Evolutionary conservation across 2,329 filamentous ascomycete species (phyloP).

Genomic region (Fusarium sp.): DNA sequence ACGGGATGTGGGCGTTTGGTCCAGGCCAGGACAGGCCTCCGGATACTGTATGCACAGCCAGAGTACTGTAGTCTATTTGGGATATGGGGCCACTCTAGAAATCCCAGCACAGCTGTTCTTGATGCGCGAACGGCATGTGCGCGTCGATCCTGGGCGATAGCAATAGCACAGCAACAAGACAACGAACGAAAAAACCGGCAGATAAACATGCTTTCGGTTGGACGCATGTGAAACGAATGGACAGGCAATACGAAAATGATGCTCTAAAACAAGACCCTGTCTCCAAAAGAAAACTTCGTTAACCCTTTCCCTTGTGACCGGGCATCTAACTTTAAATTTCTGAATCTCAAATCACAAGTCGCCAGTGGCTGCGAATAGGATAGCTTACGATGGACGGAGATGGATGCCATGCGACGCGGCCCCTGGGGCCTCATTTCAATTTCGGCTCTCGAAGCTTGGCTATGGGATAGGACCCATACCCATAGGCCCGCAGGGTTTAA

Average conservation of each 20-base stretch:
- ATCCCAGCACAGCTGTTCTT: slow-evolving; percentile 17
- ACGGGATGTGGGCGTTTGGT: not conserved
- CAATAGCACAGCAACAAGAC: slow-evolving; percentile 23
- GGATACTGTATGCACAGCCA: not conserved
- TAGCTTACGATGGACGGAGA: not conserved
- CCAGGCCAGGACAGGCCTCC: slow-evolving; percentile 13
- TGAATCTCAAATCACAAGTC: slow-evolving; percentile 20
- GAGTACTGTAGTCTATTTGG: slow-evolving; percentile 1
- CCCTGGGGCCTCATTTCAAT: slow-evolving; percentile 32
- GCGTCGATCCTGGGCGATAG: slow-evolving; percentile 26
- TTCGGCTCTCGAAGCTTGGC: slow-evolving; percentile 46
- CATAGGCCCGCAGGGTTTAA: not conserved
- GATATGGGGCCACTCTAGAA: slow-evolving; percentile 23
- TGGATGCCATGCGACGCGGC: too few species aligned
- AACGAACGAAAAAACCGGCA: slow-evolving; percentile 29
- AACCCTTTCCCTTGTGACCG: slow-evolving; percentile 9
- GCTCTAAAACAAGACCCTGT: slow-evolving; percentile 30
- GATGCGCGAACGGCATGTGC: slow-evolving; percentile 4
- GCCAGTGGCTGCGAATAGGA: slow-evolving; percentile 10
- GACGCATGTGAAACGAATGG: slow-evolving; percentile 24
- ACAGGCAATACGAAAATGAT: slow-evolving; percentile 17
- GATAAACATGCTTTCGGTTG: slow-evolving; percentile 9
- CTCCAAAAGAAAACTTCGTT: slow-evolving; percentile 9
- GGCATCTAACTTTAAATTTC: slow-evolving; percentile 31
- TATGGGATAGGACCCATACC: slow-evolving; percentile 15